A percentile compares a stretch with the other conserved stretches of the same genome.
Evolutionary conservation across 2,329 filamentous ascomycete genomes (phyloP).

Genomic region (Fusarium albosuccineum): DNA sequence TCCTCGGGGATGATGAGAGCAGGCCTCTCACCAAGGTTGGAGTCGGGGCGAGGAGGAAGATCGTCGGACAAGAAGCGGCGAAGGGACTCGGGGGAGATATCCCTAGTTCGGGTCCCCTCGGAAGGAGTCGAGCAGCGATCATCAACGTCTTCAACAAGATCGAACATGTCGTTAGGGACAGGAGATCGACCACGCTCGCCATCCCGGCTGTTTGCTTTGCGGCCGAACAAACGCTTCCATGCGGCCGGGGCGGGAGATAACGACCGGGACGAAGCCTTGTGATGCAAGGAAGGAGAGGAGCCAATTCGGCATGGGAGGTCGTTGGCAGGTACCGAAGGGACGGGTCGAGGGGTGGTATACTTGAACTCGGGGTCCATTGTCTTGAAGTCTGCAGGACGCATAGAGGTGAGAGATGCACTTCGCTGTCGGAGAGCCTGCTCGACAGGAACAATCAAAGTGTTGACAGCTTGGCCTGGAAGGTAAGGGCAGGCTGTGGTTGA

Average conservation of each 20-base stretch:
- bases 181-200: constrained; percentile 51
- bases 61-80: constrained; percentile 66
- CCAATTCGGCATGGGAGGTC: constrained; percentile 44
- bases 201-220: constrained; percentile 54
- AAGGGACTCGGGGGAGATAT: constrained; percentile 69
- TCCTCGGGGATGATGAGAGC: constrained; percentile 53
- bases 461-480: constrained; percentile 88
- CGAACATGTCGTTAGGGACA: constrained; percentile 42
- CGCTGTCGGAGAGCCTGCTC: constrained; percentile 72
- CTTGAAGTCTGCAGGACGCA: constrained; percentile 70
- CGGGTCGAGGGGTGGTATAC: constrained; percentile 76
- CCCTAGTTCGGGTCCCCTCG: constrained; percentile 60
- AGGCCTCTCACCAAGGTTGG: constrained; percentile 48
- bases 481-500: constrained; percentile 86
- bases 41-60: constrained; percentile 46
- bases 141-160: constrained; percentile 24
- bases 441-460: constrained; percentile 83
- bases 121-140: constrained; percentile 47
- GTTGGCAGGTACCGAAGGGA: constrained; percentile 53
- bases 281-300: constrained; percentile 50
- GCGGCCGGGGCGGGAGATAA: constrained; percentile 61
- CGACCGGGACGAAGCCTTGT: constrained; percentile 60
- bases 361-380: constrained; percentile 85
- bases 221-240: constrained; percentile 66
- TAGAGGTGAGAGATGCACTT: constrained; percentile 74